Base-by-base conservation (phyloP, 371 early-diverging fungal genomes). In the Apophysomyces trapeziformis region DNA sequence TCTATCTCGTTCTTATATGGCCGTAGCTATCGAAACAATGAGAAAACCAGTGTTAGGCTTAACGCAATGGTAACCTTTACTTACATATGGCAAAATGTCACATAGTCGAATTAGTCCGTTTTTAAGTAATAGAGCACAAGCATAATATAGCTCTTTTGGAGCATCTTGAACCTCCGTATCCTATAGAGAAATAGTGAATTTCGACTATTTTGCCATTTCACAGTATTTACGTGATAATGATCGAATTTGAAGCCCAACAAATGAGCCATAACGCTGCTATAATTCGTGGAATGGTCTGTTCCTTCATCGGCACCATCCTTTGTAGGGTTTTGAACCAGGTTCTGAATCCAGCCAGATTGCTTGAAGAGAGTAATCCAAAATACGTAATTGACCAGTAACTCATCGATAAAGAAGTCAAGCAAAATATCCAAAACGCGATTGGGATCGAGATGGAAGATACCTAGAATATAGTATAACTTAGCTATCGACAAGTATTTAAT, bases 171-270 rank as follows among this genome's bases (percentile, higher is more conserved):
- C 39, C 59, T 80, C 66, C 26, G 71, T 63, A 16, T 35, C 36
- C 32, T 50, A 21, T 8, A 4, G 21, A 26, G 21, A 16, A 7
- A 4, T 50, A 11, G 54, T 50, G 21, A 50, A 26, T 50, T 7
- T 21, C 39, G 26, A 39, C 63, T 54, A 13, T 32, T 12, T 8
- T 9, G 43, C 36, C 36, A 14, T 5, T 32, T 35, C n/a, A n/a
- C 43, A 13, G 7, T 36, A 72, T 69, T 68, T 71, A 72, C 73
- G 61, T 88, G 87, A 68, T 91, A 89, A 65, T 85, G 86, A 50
- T 84, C 79, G 56, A 93, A 89, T 73, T 92, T 91, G 85, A 94
- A 95, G 4, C 95, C 96, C n/a, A 96, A 77, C n/a, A 95, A 71
- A 64, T 95, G 93, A 0, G 89, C 94, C 56, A 90, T 80, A 1